Conservation (phyloP, 2,329 filamentous ascomycete genomes). For the Xylariaceae sp. region DNA sequence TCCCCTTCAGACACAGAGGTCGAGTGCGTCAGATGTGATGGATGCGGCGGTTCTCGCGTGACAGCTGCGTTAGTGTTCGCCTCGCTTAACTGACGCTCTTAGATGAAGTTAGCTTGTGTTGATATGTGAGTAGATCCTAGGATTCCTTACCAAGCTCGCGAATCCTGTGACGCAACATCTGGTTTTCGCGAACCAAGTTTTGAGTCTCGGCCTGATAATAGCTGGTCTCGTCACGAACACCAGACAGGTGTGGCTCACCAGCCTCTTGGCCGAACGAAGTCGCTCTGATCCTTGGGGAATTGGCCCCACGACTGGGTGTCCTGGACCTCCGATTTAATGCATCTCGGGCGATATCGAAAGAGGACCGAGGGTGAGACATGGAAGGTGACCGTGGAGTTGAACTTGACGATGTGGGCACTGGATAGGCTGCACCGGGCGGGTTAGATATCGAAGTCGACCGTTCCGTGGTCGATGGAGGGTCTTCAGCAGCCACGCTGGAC, state of each 20-base stretch:
- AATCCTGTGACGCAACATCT: constrained; percentile 74
- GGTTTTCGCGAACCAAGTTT: constrained; percentile 73
- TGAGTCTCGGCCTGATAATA: constrained; percentile 83
- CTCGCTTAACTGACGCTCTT: constrained; percentile 53
- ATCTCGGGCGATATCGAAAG: constrained; percentile 55
- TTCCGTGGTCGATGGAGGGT: constrained; percentile 44
- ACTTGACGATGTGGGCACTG: constrained; percentile 35
- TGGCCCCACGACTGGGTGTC: constrained; percentile 53
- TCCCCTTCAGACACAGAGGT: constrained; percentile 43
- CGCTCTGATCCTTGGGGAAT: constrained; percentile 52
- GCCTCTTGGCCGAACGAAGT: constrained; percentile 55
- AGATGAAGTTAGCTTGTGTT: constrained; percentile 10
- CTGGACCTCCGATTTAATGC: constrained; percentile 55
- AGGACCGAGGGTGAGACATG: constrained; percentile 49
- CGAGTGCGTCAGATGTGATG: constrained; percentile 46
- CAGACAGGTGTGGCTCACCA: constrained; percentile 55
- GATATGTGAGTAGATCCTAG: not conserved
- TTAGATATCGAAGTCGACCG: constrained; percentile 38
- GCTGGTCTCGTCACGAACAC: constrained; percentile 68
- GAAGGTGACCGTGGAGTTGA: constrained; percentile 51
- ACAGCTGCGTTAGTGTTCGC: constrained; percentile 31
- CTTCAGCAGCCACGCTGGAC: constrained; percentile 45
- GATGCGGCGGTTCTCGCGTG: constrained; percentile 46
- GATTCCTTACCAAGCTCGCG: constrained; percentile 60
- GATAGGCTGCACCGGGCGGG: constrained; percentile 33